phyloP scores from a whole-genome alignment of 306 rosid species.

The Glycine tomentella region DNA sequence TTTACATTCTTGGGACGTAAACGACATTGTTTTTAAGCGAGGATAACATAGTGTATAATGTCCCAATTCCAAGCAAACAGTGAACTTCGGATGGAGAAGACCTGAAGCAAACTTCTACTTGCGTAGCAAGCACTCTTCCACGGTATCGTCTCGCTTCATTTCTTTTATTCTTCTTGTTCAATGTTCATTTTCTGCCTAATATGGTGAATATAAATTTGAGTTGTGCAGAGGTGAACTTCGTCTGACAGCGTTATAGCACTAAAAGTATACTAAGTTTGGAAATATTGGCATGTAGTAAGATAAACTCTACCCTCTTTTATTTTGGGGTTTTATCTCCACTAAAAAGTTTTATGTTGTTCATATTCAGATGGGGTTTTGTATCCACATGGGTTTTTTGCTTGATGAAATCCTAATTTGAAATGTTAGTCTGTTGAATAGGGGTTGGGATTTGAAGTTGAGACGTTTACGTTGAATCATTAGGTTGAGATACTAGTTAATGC shows the following conservation, averaged over 20 bases:
- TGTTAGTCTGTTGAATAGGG: background rate
- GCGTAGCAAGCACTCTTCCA: background rate
- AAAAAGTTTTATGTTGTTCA: conserved; percentile 3
- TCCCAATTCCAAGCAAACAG: background rate
- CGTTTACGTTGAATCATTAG: background rate
- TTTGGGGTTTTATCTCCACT: conserved; percentile 1
- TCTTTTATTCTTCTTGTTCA: background rate
- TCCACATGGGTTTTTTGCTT: background rate
- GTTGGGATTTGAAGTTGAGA: background rate
- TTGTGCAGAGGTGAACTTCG: background rate
- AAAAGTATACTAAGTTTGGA: background rate
- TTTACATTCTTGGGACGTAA: background rate
- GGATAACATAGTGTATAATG: background rate
- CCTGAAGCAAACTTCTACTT: conserved; percentile 11
- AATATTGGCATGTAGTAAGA: background rate
- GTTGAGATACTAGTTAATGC: background rate
- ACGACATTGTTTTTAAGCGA: background rate
- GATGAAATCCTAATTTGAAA: background rate
- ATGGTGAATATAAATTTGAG: background rate
- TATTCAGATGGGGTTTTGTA: too few species aligned
- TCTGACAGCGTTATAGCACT: background rate
- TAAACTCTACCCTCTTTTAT: background rate
- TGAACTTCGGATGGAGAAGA: background rate
- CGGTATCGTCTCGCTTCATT: background rate
- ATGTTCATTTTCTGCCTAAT: background rate